phyloP scores from a whole-genome alignment of 495 filamentous ascomycete species.

The Aspergillus heteromorphus region DNA sequence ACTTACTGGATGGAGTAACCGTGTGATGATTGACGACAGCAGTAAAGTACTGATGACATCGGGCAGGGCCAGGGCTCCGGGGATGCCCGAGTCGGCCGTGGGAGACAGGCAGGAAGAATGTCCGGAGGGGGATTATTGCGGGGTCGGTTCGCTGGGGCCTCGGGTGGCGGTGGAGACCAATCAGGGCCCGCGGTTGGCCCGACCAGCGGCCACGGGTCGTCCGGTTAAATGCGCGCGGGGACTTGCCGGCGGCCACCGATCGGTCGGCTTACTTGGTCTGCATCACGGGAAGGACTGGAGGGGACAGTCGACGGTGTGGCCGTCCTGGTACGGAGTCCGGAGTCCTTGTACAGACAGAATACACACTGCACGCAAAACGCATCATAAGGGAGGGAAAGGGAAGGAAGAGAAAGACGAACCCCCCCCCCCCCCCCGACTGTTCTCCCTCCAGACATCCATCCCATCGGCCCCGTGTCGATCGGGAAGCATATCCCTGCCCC shows the following conservation, averaged over 20 bases:
- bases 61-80: not conserved
- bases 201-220: constrained; percentile 20
- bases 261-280: constrained; percentile 8
- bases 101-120: not conserved
- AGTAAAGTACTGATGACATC: not conserved
- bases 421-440: not conserved
- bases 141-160: constrained; percentile 30
- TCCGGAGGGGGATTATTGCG: constrained; percentile 13
- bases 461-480: constrained; percentile 15
- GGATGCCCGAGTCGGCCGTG: not conserved
- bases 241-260: constrained; percentile 17
- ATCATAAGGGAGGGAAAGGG: too few relatives aligned
- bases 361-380: too few relatives aligned
- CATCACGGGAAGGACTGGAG: too few relatives aligned
- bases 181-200: constrained; percentile 16
- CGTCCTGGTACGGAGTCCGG: too few relatives aligned
- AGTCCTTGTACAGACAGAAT: too few relatives aligned
- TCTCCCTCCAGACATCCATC: not conserved
- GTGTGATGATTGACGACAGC: too few relatives aligned
- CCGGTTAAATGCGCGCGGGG: constrained; percentile 25
- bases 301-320: too few relatives aligned
- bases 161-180: constrained; percentile 31
- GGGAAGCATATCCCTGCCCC: constrained; percentile 17
- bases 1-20: not conserved
- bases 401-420: not conserved